phyloP scores from a whole-genome alignment of 2,329 filamentous ascomycete genomes.

The Phaeosphaeria sp. region DNA sequence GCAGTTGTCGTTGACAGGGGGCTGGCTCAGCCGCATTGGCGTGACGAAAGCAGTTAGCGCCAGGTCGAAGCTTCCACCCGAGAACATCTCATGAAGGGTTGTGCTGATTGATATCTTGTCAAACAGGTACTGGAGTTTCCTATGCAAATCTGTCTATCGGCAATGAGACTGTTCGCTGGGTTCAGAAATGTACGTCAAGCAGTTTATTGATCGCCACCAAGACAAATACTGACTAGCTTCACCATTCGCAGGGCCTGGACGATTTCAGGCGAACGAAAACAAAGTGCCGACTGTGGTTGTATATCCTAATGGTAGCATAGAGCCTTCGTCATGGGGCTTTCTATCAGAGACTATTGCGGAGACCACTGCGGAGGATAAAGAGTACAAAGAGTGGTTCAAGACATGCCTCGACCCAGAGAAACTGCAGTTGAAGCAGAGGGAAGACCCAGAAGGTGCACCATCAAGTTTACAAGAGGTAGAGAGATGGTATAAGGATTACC shows the following conservation, averaged over 20 bases:
- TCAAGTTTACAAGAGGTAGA: slow-evolving; percentile 53
- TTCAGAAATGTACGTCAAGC: slow-evolving; percentile 52
- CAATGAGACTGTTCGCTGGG: slow-evolving; percentile 38
- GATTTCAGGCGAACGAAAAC: slow-evolving; percentile 60
- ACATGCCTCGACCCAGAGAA: slow-evolving; percentile 60
- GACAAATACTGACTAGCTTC: background rate
- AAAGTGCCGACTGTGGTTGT: slow-evolving; percentile 62
- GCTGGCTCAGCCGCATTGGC: background rate
- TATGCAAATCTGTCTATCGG: slow-evolving; percentile 47
- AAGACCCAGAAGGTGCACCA: slow-evolving; percentile 55
- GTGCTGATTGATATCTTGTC: slow-evolving; percentile 1
- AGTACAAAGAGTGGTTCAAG: slow-evolving; percentile 61
- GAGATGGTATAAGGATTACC: slow-evolving; percentile 58
- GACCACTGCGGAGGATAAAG: slow-evolving; percentile 52
- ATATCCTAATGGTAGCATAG: slow-evolving; percentile 49
- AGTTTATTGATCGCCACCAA: background rate
- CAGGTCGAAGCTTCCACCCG: slow-evolving; percentile 6
- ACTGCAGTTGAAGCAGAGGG: slow-evolving; percentile 50
- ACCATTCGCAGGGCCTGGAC: slow-evolving; percentile 50
- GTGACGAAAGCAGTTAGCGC: slow-evolving; percentile 6
- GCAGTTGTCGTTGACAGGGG: background rate
- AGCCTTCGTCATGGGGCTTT: slow-evolving; percentile 61
- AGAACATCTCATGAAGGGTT: background rate
- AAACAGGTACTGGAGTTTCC: slow-evolving; percentile 45
- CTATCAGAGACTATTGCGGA: slow-evolving; percentile 52